Base-by-base conservation (phyloP, 2,329 filamentous ascomycete genomes). In the Thelonectria rubi region DNA sequence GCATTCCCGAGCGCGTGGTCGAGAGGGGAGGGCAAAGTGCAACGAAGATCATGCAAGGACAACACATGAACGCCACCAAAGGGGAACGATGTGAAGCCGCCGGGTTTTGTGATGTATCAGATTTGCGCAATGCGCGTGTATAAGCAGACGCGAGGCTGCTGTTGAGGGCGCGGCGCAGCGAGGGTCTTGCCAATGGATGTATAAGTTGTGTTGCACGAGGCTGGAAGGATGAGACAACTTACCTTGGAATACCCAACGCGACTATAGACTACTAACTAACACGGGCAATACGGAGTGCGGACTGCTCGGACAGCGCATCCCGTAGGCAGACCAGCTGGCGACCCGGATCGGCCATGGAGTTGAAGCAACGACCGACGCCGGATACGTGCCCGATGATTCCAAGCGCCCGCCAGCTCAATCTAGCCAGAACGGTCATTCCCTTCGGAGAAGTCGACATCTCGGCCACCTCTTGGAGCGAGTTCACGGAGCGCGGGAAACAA, bases 11-110 rank as follows among this genome's bases (percentile, higher is more conserved):
- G 39, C 30, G 10, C 58, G 48, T 14, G 48, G 32, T 7, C 50
- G 21, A 55, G 56, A 56, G 48, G 55, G 58, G 52, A 61, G 26
- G 47, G 42, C 20, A 18, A 20, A 32, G 47, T 61, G 58, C 48
- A 53, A 61, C 53, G 43, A 61, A 47, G 48, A 53, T 53, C 58
- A 56, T 61, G 58, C 58, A 56, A 53, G 53, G 54, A 47, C 53
- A 61, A 48, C 58, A 54, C 58, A 57, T 56, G 53, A 53, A 51
- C 58, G 45, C 58, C 48, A 56, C 47, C 12, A 20, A 12, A 32
- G n/a, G 17, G 48, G 46, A 12, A 24, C 20, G 39, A 53, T 30
- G 26, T 5, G 26, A 30, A 8, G 26, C 10, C 26, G 26, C 26
- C 51, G 32, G 18, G 43, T 30, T 43, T 21, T 62, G 24, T 62